Base-by-base conservation (phyloP, 495 filamentous ascomycete species). In the Penicillium cinerascens region DNA sequence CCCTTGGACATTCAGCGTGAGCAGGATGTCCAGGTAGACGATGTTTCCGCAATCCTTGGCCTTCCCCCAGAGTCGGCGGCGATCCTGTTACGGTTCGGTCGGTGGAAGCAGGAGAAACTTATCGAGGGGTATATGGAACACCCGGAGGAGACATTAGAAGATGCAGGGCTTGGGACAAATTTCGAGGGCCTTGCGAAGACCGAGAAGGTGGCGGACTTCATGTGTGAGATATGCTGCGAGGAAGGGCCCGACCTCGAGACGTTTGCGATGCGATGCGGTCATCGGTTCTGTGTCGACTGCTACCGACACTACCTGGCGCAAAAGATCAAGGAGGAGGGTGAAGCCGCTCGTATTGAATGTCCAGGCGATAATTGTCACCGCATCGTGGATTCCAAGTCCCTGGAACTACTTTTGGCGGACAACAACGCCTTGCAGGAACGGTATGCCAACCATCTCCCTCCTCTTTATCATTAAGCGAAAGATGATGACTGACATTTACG, bases 161-260 rank as follows among this genome's bases (percentile, higher is more conserved):
- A 83, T 42, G 90, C 92, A 11, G 93, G 93, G 5, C 73, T 98
- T 29, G 87, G 88, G 17, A 78, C 82, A 23, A 82, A 74, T 43
- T 77, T 79, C n/a, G 67, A 77, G n/a, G 70, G 75, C 8, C 77
- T 76, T 16, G 87, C 87, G 6, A 83, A 78, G 59, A 78, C 92
- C 10, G 79, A 90, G 58, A 73, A 78, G 33, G 71, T 95, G 20
- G 77, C 80, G 10, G 88, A 84, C 4, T 98, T 98, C 67, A 76
- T 81, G 52, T 98, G 93, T 72, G 90, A 93, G 42, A 98, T 98
- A 56, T 98, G 93, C 70, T 98, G 88, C 69, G 92, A 98, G 52
- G 95, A 98, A 55, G 84, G 79, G 13, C 74, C 80, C 5, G 84
- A 83, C 0, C 69, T 97, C n/a, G 71, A 90, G 60, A 91, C 88